Conservation (phyloP, 441 rosid genomes). For the Corymbia calophylla region DNA sequence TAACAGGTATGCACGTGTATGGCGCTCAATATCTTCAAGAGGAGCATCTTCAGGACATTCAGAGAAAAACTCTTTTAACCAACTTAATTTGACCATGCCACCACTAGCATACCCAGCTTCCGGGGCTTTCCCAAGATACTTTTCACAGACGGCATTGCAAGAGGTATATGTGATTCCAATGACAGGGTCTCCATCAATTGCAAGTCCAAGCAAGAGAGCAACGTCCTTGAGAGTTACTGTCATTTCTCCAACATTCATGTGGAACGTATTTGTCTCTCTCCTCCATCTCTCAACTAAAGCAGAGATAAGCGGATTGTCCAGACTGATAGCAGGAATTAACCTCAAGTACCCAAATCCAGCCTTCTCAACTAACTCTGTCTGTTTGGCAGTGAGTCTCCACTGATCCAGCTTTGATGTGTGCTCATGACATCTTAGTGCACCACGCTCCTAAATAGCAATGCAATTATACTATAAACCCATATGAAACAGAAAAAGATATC, state of each 20-base stretch:
- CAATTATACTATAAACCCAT: background rate
- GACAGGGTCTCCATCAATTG: slow-evolving; percentile 93
- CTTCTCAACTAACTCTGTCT: slow-evolving; percentile 76
- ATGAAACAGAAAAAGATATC: background rate
- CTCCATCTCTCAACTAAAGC: slow-evolving; percentile 97
- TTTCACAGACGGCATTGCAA: slow-evolving; percentile 46
- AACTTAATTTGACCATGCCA: slow-evolving; percentile 98
- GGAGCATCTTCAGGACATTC: slow-evolving; percentile 62
- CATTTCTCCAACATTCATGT: slow-evolving; percentile 87
- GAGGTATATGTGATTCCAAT: slow-evolving; percentile 82
- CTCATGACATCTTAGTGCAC: slow-evolving; percentile 97
- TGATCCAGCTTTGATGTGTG: slow-evolving; percentile 94
- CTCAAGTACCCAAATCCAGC: slow-evolving; percentile 89
- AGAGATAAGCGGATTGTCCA: slow-evolving; percentile 94
- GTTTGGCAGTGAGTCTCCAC: slow-evolving; percentile 73
- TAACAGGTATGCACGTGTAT: slow-evolving; percentile 88
- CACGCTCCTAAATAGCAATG: slow-evolving; percentile 61
- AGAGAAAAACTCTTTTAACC: slow-evolving; percentile 92
- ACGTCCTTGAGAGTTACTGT: slow-evolving; percentile 87
- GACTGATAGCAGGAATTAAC: slow-evolving; percentile 89
- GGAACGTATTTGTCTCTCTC: slow-evolving; percentile 94
- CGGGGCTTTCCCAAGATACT: slow-evolving; percentile 64
- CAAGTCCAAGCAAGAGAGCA: slow-evolving; percentile 69
- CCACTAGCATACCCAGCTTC: slow-evolving; percentile 45
- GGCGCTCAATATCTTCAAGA: slow-evolving; percentile 49